Conservation (phyloP, 2,329 filamentous ascomycete species). For the Exutisphaerella laricina region DNA sequence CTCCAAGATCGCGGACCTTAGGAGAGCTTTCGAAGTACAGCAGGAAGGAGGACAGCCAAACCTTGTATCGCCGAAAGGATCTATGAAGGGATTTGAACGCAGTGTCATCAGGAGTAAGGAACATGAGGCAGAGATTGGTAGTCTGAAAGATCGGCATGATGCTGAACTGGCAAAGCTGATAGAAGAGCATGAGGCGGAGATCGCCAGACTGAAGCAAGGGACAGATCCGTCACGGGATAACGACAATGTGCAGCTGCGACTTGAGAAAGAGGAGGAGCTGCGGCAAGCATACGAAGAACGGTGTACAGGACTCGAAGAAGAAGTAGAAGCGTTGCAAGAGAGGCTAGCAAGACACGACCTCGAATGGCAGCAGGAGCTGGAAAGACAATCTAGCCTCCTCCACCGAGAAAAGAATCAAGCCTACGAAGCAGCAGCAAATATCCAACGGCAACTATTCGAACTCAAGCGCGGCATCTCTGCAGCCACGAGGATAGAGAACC, state of each 20-base stretch:
- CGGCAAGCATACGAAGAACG: slow-evolving; percentile 21
- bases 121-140: slow-evolving; percentile 8
- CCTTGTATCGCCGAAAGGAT: slow-evolving; percentile 1
- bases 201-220: slow-evolving; percentile 14
- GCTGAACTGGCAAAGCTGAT: slow-evolving; percentile 14
- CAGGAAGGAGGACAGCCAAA: slow-evolving; percentile 1
- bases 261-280: slow-evolving; percentile 20
- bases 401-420: slow-evolving; percentile 12
- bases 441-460: slow-evolving; percentile 55
- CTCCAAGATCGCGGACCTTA: slow-evolving; percentile 28
- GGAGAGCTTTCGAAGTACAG: slow-evolving; percentile 27
- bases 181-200: slow-evolving; percentile 17
- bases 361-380: slow-evolving; percentile 14
- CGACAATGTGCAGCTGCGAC: slow-evolving; percentile 4
- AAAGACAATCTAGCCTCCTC: slow-evolving; percentile 4
- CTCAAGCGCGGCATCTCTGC: slow-evolving; percentile 68
- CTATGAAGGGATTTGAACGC: slow-evolving; percentile 11
- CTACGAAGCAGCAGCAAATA: slow-evolving; percentile 16
- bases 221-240: not conserved
- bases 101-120: slow-evolving; percentile 12
- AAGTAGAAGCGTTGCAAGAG: slow-evolving; percentile 12
- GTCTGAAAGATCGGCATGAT: slow-evolving; percentile 11
- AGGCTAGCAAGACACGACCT: slow-evolving; percentile 13
- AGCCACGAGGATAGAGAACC: slow-evolving; percentile 56
- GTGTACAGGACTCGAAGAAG: slow-evolving; percentile 16